Evolutionary conservation across 176 grass and related monocot genomes (phyloP).

Genomic region (Coix lacrymajobi): DNA sequence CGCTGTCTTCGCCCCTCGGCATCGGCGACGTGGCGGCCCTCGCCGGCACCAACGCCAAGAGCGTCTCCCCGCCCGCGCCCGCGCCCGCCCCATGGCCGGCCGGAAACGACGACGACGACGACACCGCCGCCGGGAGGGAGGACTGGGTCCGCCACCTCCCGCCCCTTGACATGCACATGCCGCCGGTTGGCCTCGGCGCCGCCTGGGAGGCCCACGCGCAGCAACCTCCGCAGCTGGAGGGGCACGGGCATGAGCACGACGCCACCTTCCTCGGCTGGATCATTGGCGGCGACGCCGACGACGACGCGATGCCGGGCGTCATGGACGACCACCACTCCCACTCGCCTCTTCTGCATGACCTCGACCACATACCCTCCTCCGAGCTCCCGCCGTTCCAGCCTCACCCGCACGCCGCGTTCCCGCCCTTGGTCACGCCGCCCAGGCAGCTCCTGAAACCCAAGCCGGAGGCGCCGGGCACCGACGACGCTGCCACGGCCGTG

Average conservation of each 20-base stretch:
- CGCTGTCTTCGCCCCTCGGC: constrained; percentile 42
- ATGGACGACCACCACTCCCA: not conserved
- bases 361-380: constrained; percentile 24
- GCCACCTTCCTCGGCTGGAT: constrained; percentile 79
- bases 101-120: constrained; percentile 17
- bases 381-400: not conserved
- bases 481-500: not conserved
- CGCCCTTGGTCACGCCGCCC: not conserved
- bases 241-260: too few species aligned
- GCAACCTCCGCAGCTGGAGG: not conserved
- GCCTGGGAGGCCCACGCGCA: not conserved
- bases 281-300: constrained; percentile 40
- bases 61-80: constrained; percentile 29
- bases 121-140: not conserved
- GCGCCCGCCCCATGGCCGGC: constrained; percentile 16
- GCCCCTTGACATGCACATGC: constrained; percentile 41
- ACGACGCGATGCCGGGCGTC: not conserved
- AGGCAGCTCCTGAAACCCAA: constrained; percentile 1
- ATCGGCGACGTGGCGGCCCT: constrained; percentile 50
- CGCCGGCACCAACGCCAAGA: constrained; percentile 34
- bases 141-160: constrained; percentile 47
- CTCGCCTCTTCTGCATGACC: not conserved
- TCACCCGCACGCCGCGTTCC: not conserved
- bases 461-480: constrained; percentile 1
- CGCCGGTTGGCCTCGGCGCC: constrained; percentile 13